Evolutionary conservation across 2,329 filamentous ascomycete genomes (phyloP).

Genomic region (Colletotrichum viniferum): DNA sequence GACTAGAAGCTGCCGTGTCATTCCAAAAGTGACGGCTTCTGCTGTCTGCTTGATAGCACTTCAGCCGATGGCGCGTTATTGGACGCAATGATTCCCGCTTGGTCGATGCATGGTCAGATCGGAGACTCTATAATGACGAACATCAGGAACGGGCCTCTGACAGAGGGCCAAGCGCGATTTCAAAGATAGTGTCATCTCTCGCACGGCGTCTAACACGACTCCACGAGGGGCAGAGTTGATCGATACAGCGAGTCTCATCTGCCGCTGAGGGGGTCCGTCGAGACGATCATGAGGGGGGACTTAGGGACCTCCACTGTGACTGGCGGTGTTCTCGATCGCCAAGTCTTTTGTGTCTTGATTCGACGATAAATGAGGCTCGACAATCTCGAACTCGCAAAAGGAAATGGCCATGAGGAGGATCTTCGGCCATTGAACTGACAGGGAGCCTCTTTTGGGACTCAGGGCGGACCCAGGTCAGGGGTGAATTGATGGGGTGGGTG

Average conservation of each 20-base stretch:
- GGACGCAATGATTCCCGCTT: not conserved
- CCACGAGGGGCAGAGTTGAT: not conserved
- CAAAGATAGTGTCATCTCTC: not conserved
- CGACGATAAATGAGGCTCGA: not conserved
- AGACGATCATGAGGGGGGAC: conserved; percentile 8
- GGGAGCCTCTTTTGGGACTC: conserved; percentile 8
- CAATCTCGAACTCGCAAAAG: conserved; percentile 3
- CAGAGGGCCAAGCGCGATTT: conserved; percentile 13
- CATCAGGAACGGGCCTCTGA: conserved; percentile 9
- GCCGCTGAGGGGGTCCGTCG: conserved; percentile 2
- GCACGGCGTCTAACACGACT: conserved; percentile 6
- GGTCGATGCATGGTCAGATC: conserved; percentile 1
- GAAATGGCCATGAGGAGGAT: conserved; percentile 2
- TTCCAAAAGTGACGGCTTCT: not conserved
- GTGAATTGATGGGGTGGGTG: conserved; percentile 8
- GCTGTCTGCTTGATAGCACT: not conserved
- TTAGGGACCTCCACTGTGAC: not conserved
- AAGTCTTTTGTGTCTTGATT: conserved; percentile 1
- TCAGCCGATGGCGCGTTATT: not conserved
- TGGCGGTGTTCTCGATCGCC: not conserved
- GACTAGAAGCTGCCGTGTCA: not conserved
- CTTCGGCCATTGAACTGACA: conserved; percentile 9
- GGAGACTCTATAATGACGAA: conserved; percentile 4
- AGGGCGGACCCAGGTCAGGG: conserved; percentile 14
- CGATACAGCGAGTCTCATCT: conserved; percentile 5